phyloP scores from a whole-genome alignment of 257 asterid species.

The Verbena officinalis region DNA sequence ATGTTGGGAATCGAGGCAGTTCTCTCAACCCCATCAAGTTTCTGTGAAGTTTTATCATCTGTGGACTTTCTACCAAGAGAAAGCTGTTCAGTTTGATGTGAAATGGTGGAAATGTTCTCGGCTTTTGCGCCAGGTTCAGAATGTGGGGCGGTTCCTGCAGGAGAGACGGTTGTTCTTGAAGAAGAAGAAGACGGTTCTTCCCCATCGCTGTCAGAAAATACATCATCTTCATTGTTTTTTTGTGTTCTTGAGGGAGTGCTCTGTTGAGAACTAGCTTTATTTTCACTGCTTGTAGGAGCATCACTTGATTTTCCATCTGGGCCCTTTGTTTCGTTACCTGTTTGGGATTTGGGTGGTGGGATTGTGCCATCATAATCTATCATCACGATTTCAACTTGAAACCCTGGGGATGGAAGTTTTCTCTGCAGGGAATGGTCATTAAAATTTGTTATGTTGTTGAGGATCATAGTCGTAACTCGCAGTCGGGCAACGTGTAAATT shows the following conservation, averaged over 20 bases:
- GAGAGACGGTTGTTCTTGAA: constrained; percentile 33
- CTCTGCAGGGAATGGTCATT: constrained; percentile 54
- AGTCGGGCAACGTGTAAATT: too few relatives aligned
- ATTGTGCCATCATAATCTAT: constrained; percentile 70
- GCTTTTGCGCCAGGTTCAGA: constrained; percentile 36
- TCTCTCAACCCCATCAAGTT: constrained; percentile 44
- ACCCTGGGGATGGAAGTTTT: constrained; percentile 95
- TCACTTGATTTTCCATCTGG: constrained; percentile 42
- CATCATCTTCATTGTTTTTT: constrained; percentile 69
- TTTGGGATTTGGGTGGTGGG: constrained; percentile 50
- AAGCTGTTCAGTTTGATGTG: constrained; percentile 54
- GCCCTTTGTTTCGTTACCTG: constrained; percentile 30
- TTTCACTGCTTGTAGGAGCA: constrained; percentile 50
- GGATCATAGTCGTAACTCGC: too few relatives aligned
- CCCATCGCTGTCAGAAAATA: constrained; percentile 88
- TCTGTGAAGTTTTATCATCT: constrained; percentile 35
- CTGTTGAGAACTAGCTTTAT: constrained; percentile 38
- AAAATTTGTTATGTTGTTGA: constrained; percentile 8
- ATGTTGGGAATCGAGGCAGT: constrained; percentile 48
- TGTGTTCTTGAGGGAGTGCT: constrained; percentile 43
- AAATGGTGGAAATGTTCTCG: constrained; percentile 42
- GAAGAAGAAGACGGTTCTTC: constrained; percentile 69
- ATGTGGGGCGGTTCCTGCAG: constrained; percentile 38
- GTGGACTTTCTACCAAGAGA: constrained; percentile 46
- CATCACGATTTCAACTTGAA: constrained; percentile 89